Percentiles rank a stretch among this genome's conserved stretches.
These are phyloP conservation scores for Crithidia brevicula DNA, from an alignment of 208 protist species.

Conservation along the genomic window DNA sequence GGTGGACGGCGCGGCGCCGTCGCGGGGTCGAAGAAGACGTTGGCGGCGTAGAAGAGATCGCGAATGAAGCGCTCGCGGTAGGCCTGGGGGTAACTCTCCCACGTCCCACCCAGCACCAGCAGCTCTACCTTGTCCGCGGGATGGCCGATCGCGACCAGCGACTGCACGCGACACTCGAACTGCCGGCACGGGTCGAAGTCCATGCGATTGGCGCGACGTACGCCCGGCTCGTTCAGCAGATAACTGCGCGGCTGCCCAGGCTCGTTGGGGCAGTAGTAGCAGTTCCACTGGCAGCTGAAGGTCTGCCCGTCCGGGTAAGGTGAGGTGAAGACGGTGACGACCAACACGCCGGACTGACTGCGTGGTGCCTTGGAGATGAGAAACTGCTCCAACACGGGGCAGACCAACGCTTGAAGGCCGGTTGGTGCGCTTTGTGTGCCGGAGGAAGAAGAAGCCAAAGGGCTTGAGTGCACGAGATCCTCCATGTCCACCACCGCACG, in stretches of 20 bases:
- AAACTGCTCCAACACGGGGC: slow-evolving; percentile 53
- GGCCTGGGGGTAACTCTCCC: slow-evolving; percentile 95
- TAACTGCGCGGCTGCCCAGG: slow-evolving; percentile 92
- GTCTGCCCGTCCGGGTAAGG: slow-evolving; percentile 81
- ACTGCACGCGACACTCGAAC: slow-evolving; percentile 83
- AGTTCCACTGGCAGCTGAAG: slow-evolving; percentile 94
- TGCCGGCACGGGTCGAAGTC: slow-evolving; percentile 82
- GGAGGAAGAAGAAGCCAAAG: neutral
- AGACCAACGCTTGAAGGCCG: slow-evolving; percentile 6
- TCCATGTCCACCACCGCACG: slow-evolving; percentile 36
- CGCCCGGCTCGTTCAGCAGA: slow-evolving; percentile 88
- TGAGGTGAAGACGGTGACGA: slow-evolving; percentile 93
- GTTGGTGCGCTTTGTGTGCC: neutral
- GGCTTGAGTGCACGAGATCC: slow-evolving; percentile 26
- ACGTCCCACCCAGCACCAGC: slow-evolving; percentile 99
- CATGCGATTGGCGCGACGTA: slow-evolving; percentile 86
- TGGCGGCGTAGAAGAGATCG: slow-evolving; percentile 92
- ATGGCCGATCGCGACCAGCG: slow-evolving; percentile 88
- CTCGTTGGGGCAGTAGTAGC: slow-evolving; percentile 94
- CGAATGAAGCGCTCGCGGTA: slow-evolving; percentile 94
- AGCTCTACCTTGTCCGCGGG: slow-evolving; percentile 97
- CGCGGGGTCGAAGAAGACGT: slow-evolving; percentile 67
- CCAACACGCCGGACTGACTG: slow-evolving; percentile 91
- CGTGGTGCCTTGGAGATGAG: slow-evolving; percentile 86
- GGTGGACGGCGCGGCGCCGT: slow-evolving; percentile 42